These are phyloP conservation scores for Geosmithia flava DNA, from an alignment of 2,329 filamentous ascomycete species.

Conservation along the genomic window DNA sequence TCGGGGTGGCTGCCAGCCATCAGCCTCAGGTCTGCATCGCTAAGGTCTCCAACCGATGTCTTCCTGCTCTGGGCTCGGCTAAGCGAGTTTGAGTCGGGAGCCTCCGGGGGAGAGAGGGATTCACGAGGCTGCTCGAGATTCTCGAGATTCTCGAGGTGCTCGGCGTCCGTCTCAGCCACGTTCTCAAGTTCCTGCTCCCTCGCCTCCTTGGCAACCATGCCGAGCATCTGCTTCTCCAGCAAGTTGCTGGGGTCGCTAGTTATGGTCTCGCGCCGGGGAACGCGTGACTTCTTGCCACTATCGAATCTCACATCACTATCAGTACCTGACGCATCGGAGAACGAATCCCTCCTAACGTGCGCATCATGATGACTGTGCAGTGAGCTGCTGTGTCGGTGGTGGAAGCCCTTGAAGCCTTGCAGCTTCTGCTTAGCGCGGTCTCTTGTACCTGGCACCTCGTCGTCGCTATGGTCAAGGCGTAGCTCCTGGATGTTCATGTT, in stretches of 20 bases:
- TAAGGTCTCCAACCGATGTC: constrained; percentile 24
- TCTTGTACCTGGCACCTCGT: constrained; percentile 23
- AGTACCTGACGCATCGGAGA: constrained; percentile 49
- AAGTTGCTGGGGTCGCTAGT: constrained; percentile 36
- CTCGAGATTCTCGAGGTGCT: constrained; percentile 5
- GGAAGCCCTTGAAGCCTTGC: constrained; percentile 39
- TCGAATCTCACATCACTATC: constrained; percentile 23
- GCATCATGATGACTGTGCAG: constrained; percentile 34
- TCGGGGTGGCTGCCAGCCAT: constrained; percentile 8
- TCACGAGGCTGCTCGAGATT: background rate
- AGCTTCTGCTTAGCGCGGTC: constrained; percentile 50
- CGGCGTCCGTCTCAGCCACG: constrained; percentile 17
- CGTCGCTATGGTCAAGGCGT: constrained; percentile 10
- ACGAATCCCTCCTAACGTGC: constrained; percentile 19
- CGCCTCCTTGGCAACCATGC: constrained; percentile 44
- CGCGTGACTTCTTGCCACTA: constrained; percentile 11
- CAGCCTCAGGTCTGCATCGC: constrained; percentile 23
- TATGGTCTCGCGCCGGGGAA: constrained; percentile 30
- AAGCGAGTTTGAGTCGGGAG: constrained; percentile 9
- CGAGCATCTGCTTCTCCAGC: constrained; percentile 49
- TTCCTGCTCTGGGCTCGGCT: constrained; percentile 20
- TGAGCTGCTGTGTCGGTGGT: constrained; percentile 40
- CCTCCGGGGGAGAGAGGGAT: background rate
- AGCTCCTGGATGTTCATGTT: background rate
- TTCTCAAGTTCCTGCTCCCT: constrained; percentile 25